A percentile compares a stretch with the other conserved stretches of the same genome.
These are phyloP conservation scores for Glaciozyma antarctica DNA, from an alignment of 768 basidiomycete species.

Conservation along the genomic window DNA sequence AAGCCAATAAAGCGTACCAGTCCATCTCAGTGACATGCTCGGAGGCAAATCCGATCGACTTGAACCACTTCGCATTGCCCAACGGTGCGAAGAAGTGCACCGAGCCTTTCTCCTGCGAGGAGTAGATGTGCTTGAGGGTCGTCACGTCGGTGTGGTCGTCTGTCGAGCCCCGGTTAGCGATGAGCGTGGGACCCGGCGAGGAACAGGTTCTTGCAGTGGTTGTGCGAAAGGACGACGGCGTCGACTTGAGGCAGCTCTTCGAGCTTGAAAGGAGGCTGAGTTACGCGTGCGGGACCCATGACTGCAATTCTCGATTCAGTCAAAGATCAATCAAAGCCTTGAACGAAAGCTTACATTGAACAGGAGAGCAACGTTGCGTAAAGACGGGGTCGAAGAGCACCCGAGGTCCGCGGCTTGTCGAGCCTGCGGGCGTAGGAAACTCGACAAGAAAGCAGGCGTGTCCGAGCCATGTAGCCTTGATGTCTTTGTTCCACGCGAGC, in stretches of 20 bases:
- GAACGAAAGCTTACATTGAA: constrained; percentile 16
- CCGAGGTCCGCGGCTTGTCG: constrained; percentile 33
- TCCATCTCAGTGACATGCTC: constrained; percentile 50
- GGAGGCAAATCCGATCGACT: constrained; percentile 41
- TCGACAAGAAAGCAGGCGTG: constrained; percentile 43
- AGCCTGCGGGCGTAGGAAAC: constrained; percentile 31
- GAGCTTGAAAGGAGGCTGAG: constrained; percentile 37
- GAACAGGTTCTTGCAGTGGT: constrained; percentile 38
- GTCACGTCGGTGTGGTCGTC: constrained; percentile 47
- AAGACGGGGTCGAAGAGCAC: constrained; percentile 39
- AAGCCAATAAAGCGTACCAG: constrained; percentile 50
- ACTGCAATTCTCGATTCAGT: not conserved
- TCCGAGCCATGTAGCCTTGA: constrained; percentile 33
- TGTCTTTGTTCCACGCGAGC: constrained; percentile 7
- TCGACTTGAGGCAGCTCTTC: constrained; percentile 56
- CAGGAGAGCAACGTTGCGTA: constrained; percentile 37
- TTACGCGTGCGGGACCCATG: constrained; percentile 26
- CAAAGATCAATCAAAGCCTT: constrained; percentile 20
- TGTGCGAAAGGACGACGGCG: constrained; percentile 54
- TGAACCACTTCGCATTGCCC: constrained; percentile 47
- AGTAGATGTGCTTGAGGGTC: constrained; percentile 43
- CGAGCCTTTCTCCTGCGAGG: constrained; percentile 17
- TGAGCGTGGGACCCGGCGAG: constrained; percentile 26
- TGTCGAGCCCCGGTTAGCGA: not conserved
- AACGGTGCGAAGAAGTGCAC: constrained; percentile 56